phyloP scores from a whole-genome alignment of 345 rosid species.

The Lepidium aucheri region DNA sequence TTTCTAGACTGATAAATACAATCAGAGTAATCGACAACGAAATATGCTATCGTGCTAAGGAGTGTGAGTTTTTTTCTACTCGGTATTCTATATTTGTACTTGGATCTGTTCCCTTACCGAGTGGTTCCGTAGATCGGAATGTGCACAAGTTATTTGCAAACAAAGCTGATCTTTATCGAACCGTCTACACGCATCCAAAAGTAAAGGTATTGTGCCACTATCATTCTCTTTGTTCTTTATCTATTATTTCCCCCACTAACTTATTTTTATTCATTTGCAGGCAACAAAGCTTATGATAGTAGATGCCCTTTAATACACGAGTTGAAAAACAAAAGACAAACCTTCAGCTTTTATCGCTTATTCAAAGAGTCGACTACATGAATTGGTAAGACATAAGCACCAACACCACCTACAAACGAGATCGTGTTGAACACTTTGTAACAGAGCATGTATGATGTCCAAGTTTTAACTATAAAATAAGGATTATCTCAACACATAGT shows the following conservation, averaged over 20 bases:
- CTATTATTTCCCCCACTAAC: not conserved
- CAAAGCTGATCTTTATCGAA: slow-evolving; percentile 88
- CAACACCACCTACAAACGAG: not conserved
- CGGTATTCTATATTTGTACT: not conserved
- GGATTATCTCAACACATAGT: no score
- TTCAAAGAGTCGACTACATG: no score
- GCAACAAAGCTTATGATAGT: slow-evolving; percentile 87
- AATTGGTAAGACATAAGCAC: no score
- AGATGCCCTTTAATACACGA: no score
- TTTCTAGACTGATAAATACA: slow-evolving; percentile 73
- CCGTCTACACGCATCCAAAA: slow-evolving; percentile 88
- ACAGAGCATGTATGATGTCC: no score
- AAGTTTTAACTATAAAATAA: no score
- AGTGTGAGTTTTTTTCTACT: slow-evolving; percentile 52
- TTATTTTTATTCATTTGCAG: slow-evolving; percentile 31
- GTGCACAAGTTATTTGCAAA: slow-evolving; percentile 78
- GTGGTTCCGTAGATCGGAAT: slow-evolving; percentile 53
- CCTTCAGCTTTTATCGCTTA: no score
- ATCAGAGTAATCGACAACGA: slow-evolving; percentile 85
- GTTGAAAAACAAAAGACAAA: no score
- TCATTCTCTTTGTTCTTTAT: not conserved
- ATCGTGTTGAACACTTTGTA: no score
- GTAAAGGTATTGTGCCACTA: slow-evolving; percentile 79
- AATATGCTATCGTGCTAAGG: slow-evolving; percentile 93
- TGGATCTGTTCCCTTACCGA: not conserved